Base-by-base conservation (phyloP, 768 basidiomycete species). In the Leucosporidium yakuticum region DNA sequence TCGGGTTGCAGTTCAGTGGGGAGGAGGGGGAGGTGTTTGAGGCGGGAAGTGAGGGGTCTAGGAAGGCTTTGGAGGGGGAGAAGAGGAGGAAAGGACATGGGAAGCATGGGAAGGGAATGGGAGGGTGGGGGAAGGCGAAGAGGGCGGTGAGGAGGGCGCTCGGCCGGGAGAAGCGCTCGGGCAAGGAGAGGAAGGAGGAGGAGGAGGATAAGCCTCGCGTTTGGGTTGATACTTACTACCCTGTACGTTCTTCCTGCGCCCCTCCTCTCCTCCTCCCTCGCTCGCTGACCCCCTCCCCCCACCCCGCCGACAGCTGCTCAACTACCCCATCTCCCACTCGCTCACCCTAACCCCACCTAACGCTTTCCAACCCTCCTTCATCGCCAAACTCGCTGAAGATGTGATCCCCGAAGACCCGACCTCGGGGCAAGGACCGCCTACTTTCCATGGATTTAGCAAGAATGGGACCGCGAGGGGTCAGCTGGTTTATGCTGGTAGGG, bases 161-260 rank as follows among this genome's bases (percentile, higher is more conserved):
- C 34, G 39, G 39, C 14, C 39, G 39, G 39, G 39, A 58, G 32
- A 36, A 58, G 23, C 31, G 5, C 21, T 7, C 6, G 6, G 29
- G 21, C 27, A 29, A 6, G 6, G 34, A 50, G 48, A 20, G 19
- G 23, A 29, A 20, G 23, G 27, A 20, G 44, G 27, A 36, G 25
- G 27, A 15, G 21, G 21, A 34, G 5, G 3, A 27, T 4, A 36
- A 78, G 77, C 4, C 83, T 80, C 0, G 89, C 87, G 65, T 76
- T 15, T 92, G 90, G 90, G 85, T 91, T 67, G 89, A 91, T 72
- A 83, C 84, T 48, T 96, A 98, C 78, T 95, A 88, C 78, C 92
- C 94, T 2, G 82, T 92, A 51, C 80, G 95, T 80, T 91, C 78
- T 88, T 85, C 0, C n/a, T n/a, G n/a, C n/a, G n/a, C n/a, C n/a